Base-by-base conservation (phyloP, 768 basidiomycete species). In the Auriscalpium vulgare region DNA sequence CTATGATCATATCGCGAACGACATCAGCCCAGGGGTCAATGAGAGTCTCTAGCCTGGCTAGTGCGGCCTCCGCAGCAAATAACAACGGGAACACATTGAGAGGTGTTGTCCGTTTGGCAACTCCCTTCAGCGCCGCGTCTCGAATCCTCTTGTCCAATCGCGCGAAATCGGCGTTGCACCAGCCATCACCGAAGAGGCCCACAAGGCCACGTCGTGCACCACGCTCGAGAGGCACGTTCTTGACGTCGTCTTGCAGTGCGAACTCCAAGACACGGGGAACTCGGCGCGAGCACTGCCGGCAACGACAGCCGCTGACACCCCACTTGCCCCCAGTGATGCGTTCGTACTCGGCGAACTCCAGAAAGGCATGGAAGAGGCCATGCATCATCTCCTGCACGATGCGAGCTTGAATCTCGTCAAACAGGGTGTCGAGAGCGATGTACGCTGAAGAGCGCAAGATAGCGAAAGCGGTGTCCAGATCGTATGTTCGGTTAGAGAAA, bases 401-500 rank as follows among this genome's bases (percentile, higher is more conserved):
- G 56, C 89, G 81, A 0, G 88, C 85, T 62, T 91, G 88, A 45
- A 88, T 78, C 65, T 98, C 95, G 56, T 81, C 77, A 58, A 83
- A 80, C 4, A 99, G 81, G 0, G 84, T 73, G 14, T 84, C 68
- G 43, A 98, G 75, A 36, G 78, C 75, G 45, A 98, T 86, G 69
- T 94, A 97, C 10, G 77, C 74, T 1, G 95, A 84, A 1, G 91
- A 83, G 40, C 86, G 84, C 68, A 93, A 82, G 64, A 98, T 91
- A 59, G 88, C 82, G 68, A 98, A 92, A 0, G 90, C 88, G 14
- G 94, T 97, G 46, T 85, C 79, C 62, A 98, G 84, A 72, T 98
- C 95, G 71, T 92, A 97, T 1, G 90, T 85, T 13, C 95, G 78
- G 63, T 97, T 89, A 4, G 91, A 93, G 69, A 98, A 97, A 34